Conservation (phyloP, 164 flowering plant species). For the Dillenia suffruticosa region DNA sequence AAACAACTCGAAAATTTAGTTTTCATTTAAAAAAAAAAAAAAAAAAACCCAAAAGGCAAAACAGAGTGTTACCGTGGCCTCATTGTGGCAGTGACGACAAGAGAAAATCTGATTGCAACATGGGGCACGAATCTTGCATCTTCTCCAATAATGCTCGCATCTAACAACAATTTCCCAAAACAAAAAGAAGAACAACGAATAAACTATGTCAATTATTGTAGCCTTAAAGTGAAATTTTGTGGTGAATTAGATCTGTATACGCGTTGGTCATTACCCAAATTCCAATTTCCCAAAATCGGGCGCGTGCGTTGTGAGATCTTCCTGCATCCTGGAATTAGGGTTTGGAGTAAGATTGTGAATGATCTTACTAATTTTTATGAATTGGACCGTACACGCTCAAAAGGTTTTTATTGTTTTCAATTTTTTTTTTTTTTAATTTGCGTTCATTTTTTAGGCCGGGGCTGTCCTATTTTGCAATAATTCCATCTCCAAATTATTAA, state of each 20-base stretch:
- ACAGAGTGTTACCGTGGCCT: constrained; percentile 45
- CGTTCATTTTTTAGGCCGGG: too few relatives aligned
- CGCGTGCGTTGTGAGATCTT: constrained; percentile 50
- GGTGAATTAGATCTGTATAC: too few relatives aligned
- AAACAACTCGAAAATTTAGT: background rate
- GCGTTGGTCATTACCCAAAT: constrained; percentile 36
- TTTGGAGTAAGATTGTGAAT: too few relatives aligned
- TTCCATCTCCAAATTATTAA: too few relatives aligned
- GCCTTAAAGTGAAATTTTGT: background rate
- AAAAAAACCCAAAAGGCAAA: background rate
- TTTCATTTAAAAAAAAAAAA: background rate
- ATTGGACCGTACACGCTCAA: too few relatives aligned
- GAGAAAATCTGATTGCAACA: constrained; percentile 81
- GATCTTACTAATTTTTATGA: too few relatives aligned
- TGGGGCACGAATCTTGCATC: constrained; percentile 89
- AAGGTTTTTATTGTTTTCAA: too few relatives aligned
- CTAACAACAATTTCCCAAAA: constrained; percentile 11
- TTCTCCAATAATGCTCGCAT: constrained; percentile 85
- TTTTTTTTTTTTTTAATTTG: too few relatives aligned
- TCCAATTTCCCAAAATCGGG: constrained; percentile 84
- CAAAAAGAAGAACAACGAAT: background rate
- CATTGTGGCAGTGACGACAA: constrained; percentile 97
- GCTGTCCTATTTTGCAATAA: too few relatives aligned
- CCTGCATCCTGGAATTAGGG: constrained; percentile 18
- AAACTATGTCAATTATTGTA: background rate